Percentiles rank a stretch among this genome's conserved stretches.
Evolutionary conservation across 805 yeast species (phyloP).

Genomic region (Lipomyces sp.): DNA sequence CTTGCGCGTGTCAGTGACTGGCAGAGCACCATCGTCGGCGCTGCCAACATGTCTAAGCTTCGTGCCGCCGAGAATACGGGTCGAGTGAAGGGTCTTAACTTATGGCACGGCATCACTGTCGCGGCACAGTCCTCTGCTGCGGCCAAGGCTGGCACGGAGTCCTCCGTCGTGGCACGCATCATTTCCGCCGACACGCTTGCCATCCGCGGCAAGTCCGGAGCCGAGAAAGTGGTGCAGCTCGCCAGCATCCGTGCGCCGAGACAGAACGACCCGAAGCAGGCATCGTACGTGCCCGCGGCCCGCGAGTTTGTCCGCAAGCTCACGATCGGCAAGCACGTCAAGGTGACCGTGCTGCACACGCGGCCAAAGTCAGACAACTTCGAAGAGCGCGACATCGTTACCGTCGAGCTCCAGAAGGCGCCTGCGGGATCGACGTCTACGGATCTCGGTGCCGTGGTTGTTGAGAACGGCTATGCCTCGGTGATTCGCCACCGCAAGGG

Average conservation of each 20-base stretch:
- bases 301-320: constrained; percentile 68
- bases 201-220: constrained; percentile 45
- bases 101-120: constrained; percentile 48
- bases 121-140: constrained; percentile 32
- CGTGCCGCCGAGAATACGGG: constrained; percentile 67
- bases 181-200: constrained; percentile 66
- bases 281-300: constrained; percentile 61
- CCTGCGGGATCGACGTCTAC: constrained; percentile 41
- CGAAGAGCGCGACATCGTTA: constrained; percentile 65
- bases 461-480: constrained; percentile 67
- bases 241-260: constrained; percentile 77
- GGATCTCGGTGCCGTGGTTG: constrained; percentile 60
- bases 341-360: constrained; percentile 58
- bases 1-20: constrained; percentile 74
- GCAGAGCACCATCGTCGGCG: constrained; percentile 70
- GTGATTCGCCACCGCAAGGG: constrained; percentile 76
- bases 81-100: constrained; percentile 50
- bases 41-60: constrained; percentile 56
- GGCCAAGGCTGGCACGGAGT: constrained; percentile 43
- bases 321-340: constrained; percentile 68
- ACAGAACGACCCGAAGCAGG: constrained; percentile 53
- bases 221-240: constrained; percentile 64
- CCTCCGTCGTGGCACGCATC: constrained; percentile 54
- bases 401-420: constrained; percentile 38
- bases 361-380: constrained; percentile 58